A percentile compares a stretch with the other conserved stretches of the same genome.
phyloP scores from a whole-genome alignment of 192 early-diverging fungal species.

The Thamnidium elegans region DNA sequence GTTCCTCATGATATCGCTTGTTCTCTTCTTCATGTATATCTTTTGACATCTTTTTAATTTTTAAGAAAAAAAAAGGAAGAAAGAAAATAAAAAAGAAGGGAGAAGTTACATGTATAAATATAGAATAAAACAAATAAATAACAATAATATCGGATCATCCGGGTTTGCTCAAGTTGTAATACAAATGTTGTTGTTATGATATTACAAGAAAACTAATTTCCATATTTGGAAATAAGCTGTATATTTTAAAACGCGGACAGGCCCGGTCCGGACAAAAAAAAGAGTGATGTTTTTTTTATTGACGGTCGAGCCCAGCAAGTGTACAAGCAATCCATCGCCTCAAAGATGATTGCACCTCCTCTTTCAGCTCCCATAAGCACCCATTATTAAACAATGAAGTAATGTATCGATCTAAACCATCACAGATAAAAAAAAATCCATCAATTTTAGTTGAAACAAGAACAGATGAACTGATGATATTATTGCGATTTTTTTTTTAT shows the following conservation, averaged over 20 bases:
- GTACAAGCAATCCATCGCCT: slow-evolving; percentile 5
- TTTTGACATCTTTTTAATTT: neutral
- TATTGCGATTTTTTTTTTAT: slow-evolving; percentile 1
- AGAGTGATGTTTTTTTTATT: too few relatives aligned
- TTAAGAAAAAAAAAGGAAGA: slow-evolving; percentile 2
- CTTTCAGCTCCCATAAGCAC: slow-evolving; percentile 20
- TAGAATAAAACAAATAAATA: neutral
- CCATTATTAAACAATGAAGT: slow-evolving; percentile 26
- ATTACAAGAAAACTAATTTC: too few relatives aligned
- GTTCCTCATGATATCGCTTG: too few relatives aligned
- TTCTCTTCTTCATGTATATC: too few relatives aligned
- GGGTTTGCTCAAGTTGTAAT: too few relatives aligned
- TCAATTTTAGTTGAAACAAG: neutral
- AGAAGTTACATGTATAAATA: neutral
- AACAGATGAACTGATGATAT: slow-evolving; percentile 2
- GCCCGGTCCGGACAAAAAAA: too few relatives aligned
- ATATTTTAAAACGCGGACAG: too few relatives aligned
- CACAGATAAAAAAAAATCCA: neutral
- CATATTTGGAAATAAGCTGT: too few relatives aligned
- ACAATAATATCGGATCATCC: neutral
- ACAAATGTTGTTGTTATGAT: too few relatives aligned
- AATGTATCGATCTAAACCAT: slow-evolving; percentile 18
- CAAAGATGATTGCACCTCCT: slow-evolving; percentile 5
- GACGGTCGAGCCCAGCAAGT: neutral
- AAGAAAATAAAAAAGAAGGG: neutral